Evolutionary conservation across 495 filamentous ascomycete species (phyloP).

Genomic region (Hyaloscypha variabilis): DNA sequence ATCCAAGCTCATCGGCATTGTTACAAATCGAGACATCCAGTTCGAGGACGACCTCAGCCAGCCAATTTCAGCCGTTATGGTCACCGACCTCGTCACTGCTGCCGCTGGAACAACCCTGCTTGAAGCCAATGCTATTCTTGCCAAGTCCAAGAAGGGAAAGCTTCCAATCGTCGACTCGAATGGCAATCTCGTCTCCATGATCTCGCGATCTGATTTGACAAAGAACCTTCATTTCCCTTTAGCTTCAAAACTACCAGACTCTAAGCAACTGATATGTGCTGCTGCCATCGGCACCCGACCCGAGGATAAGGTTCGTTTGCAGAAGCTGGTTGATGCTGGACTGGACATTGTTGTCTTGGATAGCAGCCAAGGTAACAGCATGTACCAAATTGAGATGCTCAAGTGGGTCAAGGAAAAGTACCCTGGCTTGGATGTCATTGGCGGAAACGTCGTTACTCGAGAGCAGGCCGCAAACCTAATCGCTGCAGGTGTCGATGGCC

Average conservation of each 20-base stretch:
- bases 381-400: conserved; percentile 97
- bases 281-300: conserved; percentile 94
- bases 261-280: conserved; percentile 95
- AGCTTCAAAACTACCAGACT: conserved; percentile 94
- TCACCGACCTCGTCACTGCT: conserved; percentile 92
- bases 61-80: conserved; percentile 90
- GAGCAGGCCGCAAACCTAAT: conserved; percentile 93
- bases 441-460: conserved; percentile 95
- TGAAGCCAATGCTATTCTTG: conserved; percentile 92
- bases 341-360: conserved; percentile 96
- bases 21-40: conserved; percentile 97
- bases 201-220: conserved; percentile 95
- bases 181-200: conserved; percentile 89
- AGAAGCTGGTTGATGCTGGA: conserved; percentile 89
- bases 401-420: conserved; percentile 88
- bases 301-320: conserved; percentile 84
- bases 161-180: conserved; percentile 89
- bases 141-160: conserved; percentile 98
- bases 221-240: conserved; percentile 98
- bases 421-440: conserved; percentile 90
- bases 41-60: conserved; percentile 70
- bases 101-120: conserved; percentile 78
- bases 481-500: conserved; percentile 91
- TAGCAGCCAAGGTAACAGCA: conserved; percentile 93
- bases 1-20: conserved; percentile 94